A percentile compares a stretch with the other conserved stretches of the same genome.
Conservation (phyloP, 805 yeast genomes). For the Ogataea paraovalis region DNA sequence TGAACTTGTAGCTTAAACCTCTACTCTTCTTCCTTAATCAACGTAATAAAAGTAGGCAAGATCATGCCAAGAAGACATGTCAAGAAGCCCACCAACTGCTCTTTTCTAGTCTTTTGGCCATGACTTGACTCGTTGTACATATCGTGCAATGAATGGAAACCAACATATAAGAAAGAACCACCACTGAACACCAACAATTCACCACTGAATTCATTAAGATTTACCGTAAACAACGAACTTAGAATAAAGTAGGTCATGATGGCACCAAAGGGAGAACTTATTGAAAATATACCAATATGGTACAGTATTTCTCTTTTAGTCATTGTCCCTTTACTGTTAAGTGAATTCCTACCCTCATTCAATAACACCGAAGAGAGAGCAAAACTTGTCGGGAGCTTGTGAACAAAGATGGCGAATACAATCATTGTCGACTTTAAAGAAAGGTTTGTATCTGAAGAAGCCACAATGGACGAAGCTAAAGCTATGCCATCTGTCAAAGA, state of each 20-base stretch:
- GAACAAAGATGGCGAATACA: constrained; percentile 58
- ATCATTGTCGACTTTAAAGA: constrained; percentile 34
- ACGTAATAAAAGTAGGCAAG: constrained; percentile 23
- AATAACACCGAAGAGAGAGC: constrained; percentile 56
- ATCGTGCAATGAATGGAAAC: constrained; percentile 58
- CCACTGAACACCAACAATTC: constrained; percentile 59
- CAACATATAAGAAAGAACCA: constrained; percentile 71
- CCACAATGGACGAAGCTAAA: constrained; percentile 51
- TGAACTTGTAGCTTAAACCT: too few species aligned
- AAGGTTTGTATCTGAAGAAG: constrained; percentile 19
- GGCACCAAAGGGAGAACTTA: constrained; percentile 61
- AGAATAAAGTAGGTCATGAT: constrained; percentile 39
- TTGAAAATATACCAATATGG: constrained; percentile 51
- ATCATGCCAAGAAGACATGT: constrained; percentile 28
- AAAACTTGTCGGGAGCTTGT: constrained; percentile 73
- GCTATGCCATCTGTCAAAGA: constrained; percentile 72
- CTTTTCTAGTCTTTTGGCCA: not conserved
- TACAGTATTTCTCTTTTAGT: constrained; percentile 29
- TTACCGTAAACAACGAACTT: constrained; percentile 6
- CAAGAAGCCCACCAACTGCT: constrained; percentile 12
- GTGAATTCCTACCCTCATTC: constrained; percentile 3
- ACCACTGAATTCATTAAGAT: constrained; percentile 40
- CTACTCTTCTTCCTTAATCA: constrained; percentile 21
- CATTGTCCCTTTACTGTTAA: constrained; percentile 26
- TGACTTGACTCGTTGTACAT: constrained; percentile 21